Conservation (phyloP, 345 rosid genomes). For the Pelargonium nanum region DNA sequence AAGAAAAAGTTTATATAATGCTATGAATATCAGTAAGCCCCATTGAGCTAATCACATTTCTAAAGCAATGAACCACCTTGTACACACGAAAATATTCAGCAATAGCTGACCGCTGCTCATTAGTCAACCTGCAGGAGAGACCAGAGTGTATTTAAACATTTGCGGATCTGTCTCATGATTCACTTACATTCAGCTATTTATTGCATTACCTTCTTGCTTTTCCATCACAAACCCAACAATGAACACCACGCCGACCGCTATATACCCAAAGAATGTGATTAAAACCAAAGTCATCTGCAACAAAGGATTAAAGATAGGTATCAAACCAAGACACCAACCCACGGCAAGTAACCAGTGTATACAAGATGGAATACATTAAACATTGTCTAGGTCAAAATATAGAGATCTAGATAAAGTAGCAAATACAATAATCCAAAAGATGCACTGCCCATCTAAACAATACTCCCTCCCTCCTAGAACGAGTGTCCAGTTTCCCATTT, state of each 20-base stretch:
- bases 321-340: background rate
- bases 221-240: constrained; percentile 95
- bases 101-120: constrained; percentile 86
- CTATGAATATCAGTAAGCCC: background rate
- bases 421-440: no score
- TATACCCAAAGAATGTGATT: constrained; percentile 85
- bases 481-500: no score
- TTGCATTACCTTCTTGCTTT: constrained; percentile 71
- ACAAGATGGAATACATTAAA: no score
- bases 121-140: constrained; percentile 46
- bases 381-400: no score
- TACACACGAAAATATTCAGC: constrained; percentile 83
- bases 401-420: no score
- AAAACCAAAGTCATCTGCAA: constrained; percentile 89
- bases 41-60: background rate
- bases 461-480: no score
- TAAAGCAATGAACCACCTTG: constrained; percentile 34
- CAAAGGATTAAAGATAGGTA: background rate
- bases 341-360: background rate
- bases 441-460: no score
- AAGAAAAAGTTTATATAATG: background rate
- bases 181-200: background rate
- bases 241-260: constrained; percentile 96
- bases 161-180: background rate
- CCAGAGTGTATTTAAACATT: no score